Percentiles rank a stretch among this genome's conserved stretches.
These are phyloP conservation scores for Rubia balearica DNA, from an alignment of 305 asterid genomes.

Conservation along the genomic window DNA sequence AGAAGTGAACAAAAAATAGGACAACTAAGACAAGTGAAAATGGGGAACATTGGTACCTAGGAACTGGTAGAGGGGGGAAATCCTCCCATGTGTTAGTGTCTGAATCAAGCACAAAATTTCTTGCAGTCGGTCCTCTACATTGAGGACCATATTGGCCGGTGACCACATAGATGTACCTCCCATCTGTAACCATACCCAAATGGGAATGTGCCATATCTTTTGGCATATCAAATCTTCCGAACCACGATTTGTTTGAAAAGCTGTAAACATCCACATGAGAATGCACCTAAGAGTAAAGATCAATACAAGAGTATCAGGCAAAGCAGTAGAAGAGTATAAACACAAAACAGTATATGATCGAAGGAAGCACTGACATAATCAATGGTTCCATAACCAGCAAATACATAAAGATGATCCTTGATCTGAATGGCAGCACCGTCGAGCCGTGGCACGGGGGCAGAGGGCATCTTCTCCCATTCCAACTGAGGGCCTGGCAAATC, in stretches of 20 bases:
- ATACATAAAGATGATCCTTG: constrained; percentile 71
- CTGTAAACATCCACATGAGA: constrained; percentile 91
- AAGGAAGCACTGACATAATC: constrained; percentile 51
- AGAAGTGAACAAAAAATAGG: neutral
- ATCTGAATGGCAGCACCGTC: constrained; percentile 92
- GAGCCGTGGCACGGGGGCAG: constrained; percentile 92
- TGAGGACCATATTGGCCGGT: constrained; percentile 95
- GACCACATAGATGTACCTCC: constrained; percentile 79
- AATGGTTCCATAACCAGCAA: constrained; percentile 96
- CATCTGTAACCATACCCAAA: constrained; percentile 95
- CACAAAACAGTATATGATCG: neutral
- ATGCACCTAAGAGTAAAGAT: constrained; percentile 51
- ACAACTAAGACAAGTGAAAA: neutral
- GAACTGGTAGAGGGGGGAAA: constrained; percentile 78
- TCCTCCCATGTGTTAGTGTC: constrained; percentile 60
- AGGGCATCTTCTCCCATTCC: constrained; percentile 82
- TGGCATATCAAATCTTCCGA: constrained; percentile 92
- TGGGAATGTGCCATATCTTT: constrained; percentile 97
- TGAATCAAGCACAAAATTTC: constrained; percentile 73
- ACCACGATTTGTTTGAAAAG: constrained; percentile 85
- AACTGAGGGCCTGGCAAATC: constrained; percentile 80
- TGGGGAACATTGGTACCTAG: constrained; percentile 44
- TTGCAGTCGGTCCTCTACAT: constrained; percentile 89
- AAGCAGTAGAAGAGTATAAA: neutral
- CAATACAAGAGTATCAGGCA: neutral